Percentiles rank a stretch among this genome's conserved stretches.
Conservation (phyloP, 257 asterid genomes). For the Coffea eugenioides region DNA sequence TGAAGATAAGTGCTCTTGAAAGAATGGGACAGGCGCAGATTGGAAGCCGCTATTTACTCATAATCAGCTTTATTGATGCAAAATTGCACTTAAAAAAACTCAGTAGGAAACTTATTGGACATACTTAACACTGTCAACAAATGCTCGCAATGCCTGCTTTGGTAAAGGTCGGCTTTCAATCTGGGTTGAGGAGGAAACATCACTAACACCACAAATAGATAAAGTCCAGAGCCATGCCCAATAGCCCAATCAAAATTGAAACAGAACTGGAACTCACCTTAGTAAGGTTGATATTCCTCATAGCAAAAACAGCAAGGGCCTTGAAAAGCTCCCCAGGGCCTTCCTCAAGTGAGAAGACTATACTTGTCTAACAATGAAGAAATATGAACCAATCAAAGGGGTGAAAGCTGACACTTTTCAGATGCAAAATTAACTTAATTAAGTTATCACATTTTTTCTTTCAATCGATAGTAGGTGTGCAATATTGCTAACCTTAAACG, state of each 20-base stretch:
- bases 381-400: slow-evolving; percentile 1
- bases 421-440: neutral
- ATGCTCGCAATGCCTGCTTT: slow-evolving; percentile 66
- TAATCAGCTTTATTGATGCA: neutral
- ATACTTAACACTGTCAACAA: slow-evolving; percentile 69
- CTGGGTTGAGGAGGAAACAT: slow-evolving; percentile 33
- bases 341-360: slow-evolving; percentile 98
- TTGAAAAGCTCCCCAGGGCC: slow-evolving; percentile 99
- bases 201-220: neutral
- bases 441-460: neutral
- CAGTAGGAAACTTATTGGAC: slow-evolving; percentile 10
- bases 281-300: slow-evolving; percentile 91
- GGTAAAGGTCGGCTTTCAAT: slow-evolving; percentile 97
- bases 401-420: neutral
- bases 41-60: neutral
- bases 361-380: slow-evolving; percentile 67
- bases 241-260: neutral
- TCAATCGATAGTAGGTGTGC: neutral
- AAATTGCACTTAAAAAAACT: neutral
- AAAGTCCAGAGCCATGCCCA: neutral
- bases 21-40: neutral
- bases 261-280: slow-evolving; percentile 48
- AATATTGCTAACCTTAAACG: slow-evolving; percentile 76
- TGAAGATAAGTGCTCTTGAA: neutral
- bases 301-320: slow-evolving; percentile 96